A percentile compares a stretch with the other conserved stretches of the same genome.
These are phyloP conservation scores for Pneumocystis canis DNA, from an alignment of 1,139 yeast genomes.

Conservation along the genomic window DNA sequence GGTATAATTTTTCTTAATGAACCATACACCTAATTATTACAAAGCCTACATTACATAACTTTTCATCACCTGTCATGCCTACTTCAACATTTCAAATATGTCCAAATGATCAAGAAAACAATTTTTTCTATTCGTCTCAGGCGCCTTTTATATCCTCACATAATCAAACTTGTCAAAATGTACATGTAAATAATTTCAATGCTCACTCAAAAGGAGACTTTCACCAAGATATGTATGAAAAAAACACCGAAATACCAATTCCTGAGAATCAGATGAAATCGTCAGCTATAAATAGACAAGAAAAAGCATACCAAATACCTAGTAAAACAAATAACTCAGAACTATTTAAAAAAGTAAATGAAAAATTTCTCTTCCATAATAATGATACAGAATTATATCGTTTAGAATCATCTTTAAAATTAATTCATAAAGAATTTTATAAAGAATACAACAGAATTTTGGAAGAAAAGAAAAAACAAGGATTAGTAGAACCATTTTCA, in stretches of 20 bases:
- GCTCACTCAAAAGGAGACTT: constrained; percentile 28
- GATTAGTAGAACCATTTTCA: neutral
- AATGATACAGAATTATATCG: constrained; percentile 64
- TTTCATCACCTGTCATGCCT: constrained; percentile 9
- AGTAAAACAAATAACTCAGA: neutral
- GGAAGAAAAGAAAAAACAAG: neutral
- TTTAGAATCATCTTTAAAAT: constrained; percentile 46
- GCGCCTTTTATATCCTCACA: neutral
- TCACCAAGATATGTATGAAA: constrained; percentile 49
- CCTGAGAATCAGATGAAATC: constrained; percentile 69
- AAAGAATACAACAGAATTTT: constrained; percentile 25
- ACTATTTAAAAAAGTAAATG: neutral
- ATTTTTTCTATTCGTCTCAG: constrained; percentile 1
- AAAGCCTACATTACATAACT: constrained; percentile 21
- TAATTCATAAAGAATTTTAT: constrained; percentile 57
- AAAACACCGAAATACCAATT: constrained; percentile 60
- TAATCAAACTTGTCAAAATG: neutral
- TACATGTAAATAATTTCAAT: constrained; percentile 16
- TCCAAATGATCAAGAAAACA: neutral
- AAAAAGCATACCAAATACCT: constrained; percentile 15
- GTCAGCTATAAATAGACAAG: constrained; percentile 31
- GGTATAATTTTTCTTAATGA: constrained; percentile 23
- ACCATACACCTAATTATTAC: neutral
- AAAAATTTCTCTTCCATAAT: constrained; percentile 42
- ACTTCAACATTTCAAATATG: neutral